These are phyloP conservation scores for Aphanomyces stellatus DNA, from an alignment of 352 stramenopile species.

Conservation along the genomic window DNA sequence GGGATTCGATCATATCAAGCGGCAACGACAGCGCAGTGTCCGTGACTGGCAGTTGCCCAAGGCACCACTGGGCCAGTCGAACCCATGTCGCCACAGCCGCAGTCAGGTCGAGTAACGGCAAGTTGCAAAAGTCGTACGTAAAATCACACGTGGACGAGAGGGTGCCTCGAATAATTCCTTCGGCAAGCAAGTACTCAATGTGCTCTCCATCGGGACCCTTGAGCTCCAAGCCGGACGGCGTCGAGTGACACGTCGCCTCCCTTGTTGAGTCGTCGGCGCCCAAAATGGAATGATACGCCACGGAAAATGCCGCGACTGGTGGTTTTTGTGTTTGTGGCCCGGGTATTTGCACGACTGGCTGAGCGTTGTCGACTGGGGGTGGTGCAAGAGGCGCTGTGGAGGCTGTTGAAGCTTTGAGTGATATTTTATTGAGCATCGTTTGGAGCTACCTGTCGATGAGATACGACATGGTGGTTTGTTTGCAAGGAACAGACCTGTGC, in stretches of 20 bases:
- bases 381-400: no score
- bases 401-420: no score
- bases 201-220: background rate
- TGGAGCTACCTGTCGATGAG: slow-evolving; percentile 2
- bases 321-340: background rate
- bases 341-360: no score
- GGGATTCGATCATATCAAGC: background rate
- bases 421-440: slow-evolving; percentile 18
- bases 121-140: background rate
- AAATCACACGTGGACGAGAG: background rate
- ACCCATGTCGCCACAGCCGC: slow-evolving; percentile 5
- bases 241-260: background rate
- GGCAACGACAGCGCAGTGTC: background rate
- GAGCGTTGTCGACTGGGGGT: no score
- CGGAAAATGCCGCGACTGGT: background rate
- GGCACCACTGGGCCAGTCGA: slow-evolving; percentile 10
- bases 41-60: background rate
- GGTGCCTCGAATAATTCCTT: background rate
- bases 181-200: background rate
- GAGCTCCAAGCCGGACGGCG: background rate
- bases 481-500: slow-evolving; percentile 17
- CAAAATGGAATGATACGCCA: slow-evolving; percentile 1
- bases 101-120: background rate
- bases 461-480: background rate
- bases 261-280: background rate